Conservation (phyloP, 1,284 basidiomycete genomes). For the Fomitopsis schrenkii region DNA sequence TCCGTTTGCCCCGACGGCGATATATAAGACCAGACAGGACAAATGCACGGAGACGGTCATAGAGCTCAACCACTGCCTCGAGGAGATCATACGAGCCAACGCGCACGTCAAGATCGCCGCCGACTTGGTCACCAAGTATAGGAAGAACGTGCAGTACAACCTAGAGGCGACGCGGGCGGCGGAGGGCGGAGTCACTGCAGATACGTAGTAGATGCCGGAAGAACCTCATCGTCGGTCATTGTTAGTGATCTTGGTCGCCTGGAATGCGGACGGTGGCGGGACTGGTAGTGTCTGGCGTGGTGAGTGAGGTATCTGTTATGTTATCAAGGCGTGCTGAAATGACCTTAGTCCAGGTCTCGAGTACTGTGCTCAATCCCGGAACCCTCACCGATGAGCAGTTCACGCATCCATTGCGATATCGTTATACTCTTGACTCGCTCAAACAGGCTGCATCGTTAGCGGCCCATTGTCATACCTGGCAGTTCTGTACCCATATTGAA, state of each 20-base stretch:
- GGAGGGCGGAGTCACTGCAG: neutral
- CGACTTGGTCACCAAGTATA: slow-evolving; percentile 75
- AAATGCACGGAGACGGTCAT: slow-evolving; percentile 78
- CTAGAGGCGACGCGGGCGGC: slow-evolving; percentile 52
- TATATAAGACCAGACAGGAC: slow-evolving; percentile 37
- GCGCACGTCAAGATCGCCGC: slow-evolving; percentile 70
- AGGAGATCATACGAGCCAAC: slow-evolving; percentile 72
- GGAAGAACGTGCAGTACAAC: slow-evolving; percentile 84
- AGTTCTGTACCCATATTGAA: too few species aligned
- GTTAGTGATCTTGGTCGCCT: neutral
- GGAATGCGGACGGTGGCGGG: neutral
- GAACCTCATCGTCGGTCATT: too few species aligned
- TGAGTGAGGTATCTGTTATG: too few species aligned
- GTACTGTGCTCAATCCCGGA: too few species aligned
- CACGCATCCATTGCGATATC: too few species aligned
- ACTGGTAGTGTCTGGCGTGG: neutral
- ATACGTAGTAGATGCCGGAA: neutral
- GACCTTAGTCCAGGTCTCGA: too few species aligned
- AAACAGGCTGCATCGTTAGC: too few species aligned
- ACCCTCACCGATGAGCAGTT: too few species aligned
- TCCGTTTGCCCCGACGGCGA: neutral
- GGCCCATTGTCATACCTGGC: too few species aligned
- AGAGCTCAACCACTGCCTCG: slow-evolving; percentile 76
- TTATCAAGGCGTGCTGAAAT: too few species aligned
- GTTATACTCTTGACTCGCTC: too few species aligned